A percentile compares a stretch with the other conserved stretches of the same genome.
phyloP scores from a whole-genome alignment of 352 stramenopile genomes.

The Stramenopiles sp. region DNA sequence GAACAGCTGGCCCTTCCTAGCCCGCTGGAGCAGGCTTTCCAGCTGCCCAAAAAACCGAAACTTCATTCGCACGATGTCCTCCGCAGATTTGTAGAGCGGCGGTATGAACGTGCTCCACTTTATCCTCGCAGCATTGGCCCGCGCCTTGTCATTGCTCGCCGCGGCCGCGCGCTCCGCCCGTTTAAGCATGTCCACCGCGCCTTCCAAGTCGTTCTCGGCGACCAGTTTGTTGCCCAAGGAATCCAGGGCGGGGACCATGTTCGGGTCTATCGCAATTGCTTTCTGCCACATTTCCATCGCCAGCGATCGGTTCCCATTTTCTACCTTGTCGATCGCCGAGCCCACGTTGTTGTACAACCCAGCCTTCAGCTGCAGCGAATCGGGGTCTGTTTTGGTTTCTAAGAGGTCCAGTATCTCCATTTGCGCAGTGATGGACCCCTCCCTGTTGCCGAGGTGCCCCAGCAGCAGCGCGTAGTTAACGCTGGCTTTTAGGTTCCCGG shows the following conservation, averaged over 20 bases:
- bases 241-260: background rate
- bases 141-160: background rate
- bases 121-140: background rate
- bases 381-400: background rate
- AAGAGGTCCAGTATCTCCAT: background rate
- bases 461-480: background rate
- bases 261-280: background rate
- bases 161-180: background rate
- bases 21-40: background rate
- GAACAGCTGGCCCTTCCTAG: background rate
- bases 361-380: background rate
- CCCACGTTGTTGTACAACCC: background rate
- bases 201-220: background rate
- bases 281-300: background rate
- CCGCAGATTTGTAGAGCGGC: background rate
- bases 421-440: background rate
- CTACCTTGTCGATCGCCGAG: background rate
- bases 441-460: background rate
- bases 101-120: background rate
- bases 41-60: background rate
- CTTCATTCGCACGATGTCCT: background rate
- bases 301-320: background rate
- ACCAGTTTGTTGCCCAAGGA: background rate
- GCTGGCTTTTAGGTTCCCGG: background rate
- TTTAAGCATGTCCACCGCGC: background rate